Percentiles rank a stretch among this genome's conserved stretches.
Conservation (phyloP, 805 yeast species). For the Yarrowia sp. region DNA sequence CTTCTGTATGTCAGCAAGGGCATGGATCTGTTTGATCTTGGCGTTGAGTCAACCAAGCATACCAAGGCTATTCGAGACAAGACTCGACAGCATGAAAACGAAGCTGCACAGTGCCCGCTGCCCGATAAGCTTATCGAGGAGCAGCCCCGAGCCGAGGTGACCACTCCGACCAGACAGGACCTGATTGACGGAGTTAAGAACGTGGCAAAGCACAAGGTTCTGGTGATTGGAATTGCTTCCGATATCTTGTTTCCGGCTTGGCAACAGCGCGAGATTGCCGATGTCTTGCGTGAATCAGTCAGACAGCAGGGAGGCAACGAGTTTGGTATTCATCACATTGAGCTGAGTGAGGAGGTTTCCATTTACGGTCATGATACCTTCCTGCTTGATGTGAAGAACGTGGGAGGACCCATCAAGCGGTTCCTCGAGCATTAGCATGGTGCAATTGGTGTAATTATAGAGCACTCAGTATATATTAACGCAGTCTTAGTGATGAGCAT, state of each 20-base stretch:
- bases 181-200: constrained; percentile 62
- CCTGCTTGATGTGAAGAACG: constrained; percentile 69
- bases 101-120: constrained; percentile 40
- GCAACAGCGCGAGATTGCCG: constrained; percentile 85
- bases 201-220: constrained; percentile 60
- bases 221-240: constrained; percentile 89
- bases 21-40: constrained; percentile 89
- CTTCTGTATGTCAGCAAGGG: constrained; percentile 85
- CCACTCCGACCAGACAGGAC: constrained; percentile 51
- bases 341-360: constrained; percentile 72
- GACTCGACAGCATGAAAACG: constrained; percentile 14
- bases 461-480: background rate
- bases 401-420: constrained; percentile 69
- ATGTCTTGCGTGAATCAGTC: constrained; percentile 48
- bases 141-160: constrained; percentile 51
- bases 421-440: constrained; percentile 48
- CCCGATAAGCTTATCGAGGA: constrained; percentile 56
- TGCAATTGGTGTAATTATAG: constrained; percentile 1
- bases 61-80: constrained; percentile 26
- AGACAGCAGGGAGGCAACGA: constrained; percentile 41
- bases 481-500: too few species aligned
- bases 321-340: constrained; percentile 56
- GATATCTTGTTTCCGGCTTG: constrained; percentile 90
- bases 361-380: constrained; percentile 92
- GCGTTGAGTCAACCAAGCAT: constrained; percentile 38